Conservation (phyloP, 805 yeast species). For the Nakazawaea ernobii region DNA sequence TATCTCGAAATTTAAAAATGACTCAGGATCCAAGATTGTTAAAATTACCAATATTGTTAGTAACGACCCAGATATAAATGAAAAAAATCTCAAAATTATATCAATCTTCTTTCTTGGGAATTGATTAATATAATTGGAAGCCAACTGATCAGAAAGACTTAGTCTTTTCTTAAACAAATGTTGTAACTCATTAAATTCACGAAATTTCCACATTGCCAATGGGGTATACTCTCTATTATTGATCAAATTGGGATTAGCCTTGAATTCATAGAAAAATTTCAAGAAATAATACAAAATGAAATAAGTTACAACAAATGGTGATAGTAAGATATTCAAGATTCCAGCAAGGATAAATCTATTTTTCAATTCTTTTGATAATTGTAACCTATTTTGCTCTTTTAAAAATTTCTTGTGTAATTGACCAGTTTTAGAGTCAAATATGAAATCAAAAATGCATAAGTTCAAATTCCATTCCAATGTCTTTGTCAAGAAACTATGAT, state of each 20-base stretch:
- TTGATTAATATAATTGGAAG: slow-evolving; percentile 79
- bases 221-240: slow-evolving; percentile 89
- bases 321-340: slow-evolving; percentile 67
- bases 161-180: slow-evolving; percentile 81
- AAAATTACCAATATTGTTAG: slow-evolving; percentile 80
- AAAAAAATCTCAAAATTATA: slow-evolving; percentile 48
- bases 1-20: slow-evolving; percentile 83
- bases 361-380: slow-evolving; percentile 60
- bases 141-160: slow-evolving; percentile 71
- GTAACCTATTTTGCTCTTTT: slow-evolving; percentile 63
- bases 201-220: slow-evolving; percentile 87
- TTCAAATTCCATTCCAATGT: slow-evolving; percentile 94
- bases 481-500: slow-evolving; percentile 51
- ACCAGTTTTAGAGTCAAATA: slow-evolving; percentile 73
- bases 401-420: slow-evolving; percentile 69
- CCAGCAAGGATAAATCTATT: slow-evolving; percentile 88
- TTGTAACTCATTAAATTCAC: slow-evolving; percentile 90
- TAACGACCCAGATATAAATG: slow-evolving; percentile 82
- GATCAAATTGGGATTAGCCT: slow-evolving; percentile 78
- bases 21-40: slow-evolving; percentile 81
- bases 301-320: slow-evolving; percentile 84
- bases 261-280: slow-evolving; percentile 88
- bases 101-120: slow-evolving; percentile 79
- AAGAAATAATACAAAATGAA: slow-evolving; percentile 80
- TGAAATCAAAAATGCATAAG: slow-evolving; percentile 79